These are phyloP conservation scores for Phytophthora hibernalis DNA, from an alignment of 352 stramenopile species.

Conservation along the genomic window DNA sequence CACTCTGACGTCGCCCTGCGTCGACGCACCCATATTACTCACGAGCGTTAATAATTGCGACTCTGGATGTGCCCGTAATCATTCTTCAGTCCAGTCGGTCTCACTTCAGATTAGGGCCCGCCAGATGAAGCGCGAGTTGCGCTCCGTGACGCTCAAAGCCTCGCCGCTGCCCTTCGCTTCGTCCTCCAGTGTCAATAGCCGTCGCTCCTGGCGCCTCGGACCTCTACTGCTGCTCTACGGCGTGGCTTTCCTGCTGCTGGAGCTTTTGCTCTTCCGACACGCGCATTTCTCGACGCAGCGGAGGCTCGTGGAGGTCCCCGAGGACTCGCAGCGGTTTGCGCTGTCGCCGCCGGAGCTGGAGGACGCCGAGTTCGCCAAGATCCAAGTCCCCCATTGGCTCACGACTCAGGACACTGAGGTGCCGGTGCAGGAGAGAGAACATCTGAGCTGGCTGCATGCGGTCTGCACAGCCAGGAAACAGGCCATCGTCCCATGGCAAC, in stretches of 20 bases:
- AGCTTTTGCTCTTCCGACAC: constrained; percentile 24
- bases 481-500: constrained; percentile 39
- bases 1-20: not conserved
- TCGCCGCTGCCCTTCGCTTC: constrained; percentile 10
- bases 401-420: constrained; percentile 33
- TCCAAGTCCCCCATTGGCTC: constrained; percentile 33
- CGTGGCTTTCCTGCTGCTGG: constrained; percentile 20
- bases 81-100: constrained; percentile 13
- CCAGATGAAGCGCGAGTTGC: constrained; percentile 31
- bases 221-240: constrained; percentile 32
- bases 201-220: constrained; percentile 16
- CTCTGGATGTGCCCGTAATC: constrained; percentile 49
- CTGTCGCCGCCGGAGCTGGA: constrained; percentile 26
- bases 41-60: constrained; percentile 15
- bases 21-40: constrained; percentile 22
- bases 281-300: constrained; percentile 12
- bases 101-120: constrained; percentile 4
- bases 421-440: constrained; percentile 33
- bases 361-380: constrained; percentile 22
- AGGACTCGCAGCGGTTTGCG: constrained; percentile 28
- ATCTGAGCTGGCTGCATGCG: constrained; percentile 40
- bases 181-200: not conserved
- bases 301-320: constrained; percentile 20
- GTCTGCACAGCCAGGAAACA: constrained; percentile 35
- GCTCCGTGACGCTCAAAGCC: constrained; percentile 33